Evolutionary conservation across 352 stramenopile genomes (phyloP).

Genomic region (Phytophthora ramorum): DNA sequence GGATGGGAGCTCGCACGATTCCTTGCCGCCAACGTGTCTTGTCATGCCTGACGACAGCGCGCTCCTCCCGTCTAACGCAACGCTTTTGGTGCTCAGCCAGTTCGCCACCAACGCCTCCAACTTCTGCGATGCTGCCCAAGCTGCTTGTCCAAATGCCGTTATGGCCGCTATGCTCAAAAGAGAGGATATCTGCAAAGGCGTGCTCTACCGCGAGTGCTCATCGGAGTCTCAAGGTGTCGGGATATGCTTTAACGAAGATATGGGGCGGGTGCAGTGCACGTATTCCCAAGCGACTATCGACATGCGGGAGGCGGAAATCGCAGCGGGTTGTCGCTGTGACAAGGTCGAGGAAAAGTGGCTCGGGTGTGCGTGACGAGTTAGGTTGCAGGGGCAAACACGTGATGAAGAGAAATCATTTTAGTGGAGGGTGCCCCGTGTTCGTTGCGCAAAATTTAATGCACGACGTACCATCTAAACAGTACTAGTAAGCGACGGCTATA

Average conservation of each 20-base stretch:
- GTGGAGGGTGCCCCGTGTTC: not conserved
- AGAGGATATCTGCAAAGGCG: constrained; percentile 25
- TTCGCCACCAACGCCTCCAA: constrained; percentile 26
- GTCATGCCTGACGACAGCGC: constrained; percentile 6
- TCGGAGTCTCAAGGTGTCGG: constrained; percentile 18
- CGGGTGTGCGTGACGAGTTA: constrained; percentile 24
- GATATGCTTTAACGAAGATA: constrained; percentile 40
- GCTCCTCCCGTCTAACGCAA: constrained; percentile 15
- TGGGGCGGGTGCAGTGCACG: constrained; percentile 30
- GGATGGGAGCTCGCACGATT: not conserved
- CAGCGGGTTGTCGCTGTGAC: constrained; percentile 23
- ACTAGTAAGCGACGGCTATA: too few species aligned
- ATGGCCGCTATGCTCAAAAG: not conserved
- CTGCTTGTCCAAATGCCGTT: constrained; percentile 5
- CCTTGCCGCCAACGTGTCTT: constrained; percentile 22
- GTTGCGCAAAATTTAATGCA: not conserved
- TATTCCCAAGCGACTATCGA: constrained; percentile 23
- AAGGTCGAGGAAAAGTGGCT: constrained; percentile 36
- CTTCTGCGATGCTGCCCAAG: constrained; percentile 32
- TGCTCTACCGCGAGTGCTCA: constrained; percentile 33
- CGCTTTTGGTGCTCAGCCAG: constrained; percentile 10
- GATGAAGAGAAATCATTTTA: not conserved
- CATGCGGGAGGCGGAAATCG: constrained; percentile 36
- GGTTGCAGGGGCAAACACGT: not conserved
- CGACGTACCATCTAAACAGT: not conserved